Evolutionary conservation across 768 basidiomycete genomes (phyloP).

Genomic region (Boletus rubroflammeus): DNA sequence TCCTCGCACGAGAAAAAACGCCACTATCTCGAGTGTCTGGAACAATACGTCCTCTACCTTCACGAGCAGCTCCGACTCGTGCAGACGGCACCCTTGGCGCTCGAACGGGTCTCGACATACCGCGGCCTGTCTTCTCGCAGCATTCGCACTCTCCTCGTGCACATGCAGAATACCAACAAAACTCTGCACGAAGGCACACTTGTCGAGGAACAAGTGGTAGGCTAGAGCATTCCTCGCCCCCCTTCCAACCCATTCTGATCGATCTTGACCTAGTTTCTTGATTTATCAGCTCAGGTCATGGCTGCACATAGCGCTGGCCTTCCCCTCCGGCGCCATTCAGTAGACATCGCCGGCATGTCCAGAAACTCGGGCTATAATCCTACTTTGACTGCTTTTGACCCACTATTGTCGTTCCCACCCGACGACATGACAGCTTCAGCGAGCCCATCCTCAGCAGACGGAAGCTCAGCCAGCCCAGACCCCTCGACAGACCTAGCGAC

Average conservation of each 20-base stretch:
- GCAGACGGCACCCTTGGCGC: constrained; percentile 41
- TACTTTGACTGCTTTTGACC: constrained; percentile 16
- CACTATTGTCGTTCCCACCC: constrained; percentile 7
- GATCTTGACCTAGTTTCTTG: constrained; percentile 23
- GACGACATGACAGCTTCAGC: constrained; percentile 21
- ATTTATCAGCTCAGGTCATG: constrained; percentile 29
- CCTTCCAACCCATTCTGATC: background rate
- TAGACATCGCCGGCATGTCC: constrained; percentile 20
- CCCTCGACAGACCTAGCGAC: constrained; percentile 13
- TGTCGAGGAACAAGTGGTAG: constrained; percentile 55
- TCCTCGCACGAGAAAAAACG: constrained; percentile 78
- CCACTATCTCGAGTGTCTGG: constrained; percentile 68
- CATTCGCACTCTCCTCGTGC: constrained; percentile 66
- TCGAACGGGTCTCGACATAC: constrained; percentile 51
- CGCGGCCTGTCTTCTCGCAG: constrained; percentile 60
- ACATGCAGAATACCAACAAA: constrained; percentile 58
- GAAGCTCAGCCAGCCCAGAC: constrained; percentile 18
- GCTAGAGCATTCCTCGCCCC: background rate
- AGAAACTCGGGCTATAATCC: constrained; percentile 9
- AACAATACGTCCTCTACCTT: constrained; percentile 64
- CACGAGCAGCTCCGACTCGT: constrained; percentile 57
- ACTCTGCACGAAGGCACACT: constrained; percentile 48
- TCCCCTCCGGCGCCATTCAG: constrained; percentile 32
- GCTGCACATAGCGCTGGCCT: constrained; percentile 20
- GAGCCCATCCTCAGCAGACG: constrained; percentile 23